phyloP scores from a whole-genome alignment of 306 rosid species.

The Ormosia semicastrata region DNA sequence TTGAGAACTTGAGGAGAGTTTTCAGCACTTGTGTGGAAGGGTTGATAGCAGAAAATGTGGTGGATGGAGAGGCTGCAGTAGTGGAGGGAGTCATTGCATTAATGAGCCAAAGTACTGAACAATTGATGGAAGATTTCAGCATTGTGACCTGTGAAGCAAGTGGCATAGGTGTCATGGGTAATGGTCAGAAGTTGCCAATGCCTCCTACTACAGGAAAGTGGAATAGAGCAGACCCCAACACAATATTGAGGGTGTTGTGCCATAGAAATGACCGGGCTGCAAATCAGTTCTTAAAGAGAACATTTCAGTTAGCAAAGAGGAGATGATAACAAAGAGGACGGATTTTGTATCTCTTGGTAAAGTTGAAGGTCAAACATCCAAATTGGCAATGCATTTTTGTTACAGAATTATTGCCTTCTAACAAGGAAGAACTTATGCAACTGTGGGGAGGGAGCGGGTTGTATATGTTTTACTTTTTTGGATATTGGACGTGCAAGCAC shows the following conservation, averaged over 20 bases:
- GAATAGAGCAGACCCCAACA: conserved; percentile 82
- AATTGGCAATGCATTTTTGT: background rate
- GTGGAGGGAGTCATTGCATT: conserved; percentile 73
- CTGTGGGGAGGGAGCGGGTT: conserved; percentile 19
- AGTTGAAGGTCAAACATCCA: background rate
- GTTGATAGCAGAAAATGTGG: conserved; percentile 56
- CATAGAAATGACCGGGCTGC: conserved; percentile 68
- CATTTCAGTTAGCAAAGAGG: conserved; percentile 84
- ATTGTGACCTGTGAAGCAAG: conserved; percentile 68
- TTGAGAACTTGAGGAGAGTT: conserved; percentile 50
- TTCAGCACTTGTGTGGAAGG: conserved; percentile 69
- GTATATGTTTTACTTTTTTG: background rate
- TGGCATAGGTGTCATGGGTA: conserved; percentile 60
- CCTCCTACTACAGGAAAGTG: conserved; percentile 92
- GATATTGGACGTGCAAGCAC: background rate
- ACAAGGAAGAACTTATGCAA: background rate
- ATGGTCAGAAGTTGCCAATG: conserved; percentile 77
- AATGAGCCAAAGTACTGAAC: conserved; percentile 73
- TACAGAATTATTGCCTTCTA: conserved; percentile 6
- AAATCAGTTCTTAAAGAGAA: conserved; percentile 75
- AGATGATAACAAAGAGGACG: conserved; percentile 25
- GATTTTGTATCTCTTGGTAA: conserved; percentile 1
- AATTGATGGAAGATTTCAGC: conserved; percentile 82
- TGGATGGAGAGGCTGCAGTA: conserved; percentile 67
- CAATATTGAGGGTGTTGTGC: conserved; percentile 85